Percentiles rank a stretch among this genome's conserved stretches.
Evolutionary conservation across 208 protist species (phyloP).

Genomic region (Acanthamoeba polyphaga): DNA sequence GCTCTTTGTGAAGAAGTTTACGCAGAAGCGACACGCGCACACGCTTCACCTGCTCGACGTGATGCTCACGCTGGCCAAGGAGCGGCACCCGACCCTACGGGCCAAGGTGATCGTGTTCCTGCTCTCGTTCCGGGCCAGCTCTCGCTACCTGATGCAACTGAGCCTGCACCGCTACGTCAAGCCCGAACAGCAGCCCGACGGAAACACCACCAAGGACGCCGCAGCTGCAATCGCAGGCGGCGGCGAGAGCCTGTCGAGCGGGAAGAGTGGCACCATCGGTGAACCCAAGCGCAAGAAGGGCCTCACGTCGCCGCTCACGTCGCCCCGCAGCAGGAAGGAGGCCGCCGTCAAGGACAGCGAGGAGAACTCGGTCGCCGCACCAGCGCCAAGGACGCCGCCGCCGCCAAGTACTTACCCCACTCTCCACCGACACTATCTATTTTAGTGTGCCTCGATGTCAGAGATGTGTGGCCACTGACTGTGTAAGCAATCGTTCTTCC

Average conservation of each 20-base stretch:
- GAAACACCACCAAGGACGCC: no score
- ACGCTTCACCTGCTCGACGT: slow-evolving; percentile 23
- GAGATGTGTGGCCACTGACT: background rate
- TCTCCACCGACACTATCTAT: background rate
- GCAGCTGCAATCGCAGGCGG: background rate
- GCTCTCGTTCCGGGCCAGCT: slow-evolving; percentile 23
- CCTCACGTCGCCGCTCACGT: background rate
- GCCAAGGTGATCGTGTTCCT: slow-evolving; percentile 55
- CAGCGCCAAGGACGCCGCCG: background rate
- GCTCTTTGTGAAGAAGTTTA: slow-evolving; percentile 41
- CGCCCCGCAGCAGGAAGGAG: background rate
- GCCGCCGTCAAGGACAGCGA: background rate
- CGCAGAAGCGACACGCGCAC: slow-evolving; percentile 25
- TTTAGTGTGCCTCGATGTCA: no score
- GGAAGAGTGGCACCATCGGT: background rate
- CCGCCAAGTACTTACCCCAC: background rate
- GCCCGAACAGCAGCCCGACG: background rate
- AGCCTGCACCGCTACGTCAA: slow-evolving; percentile 1
- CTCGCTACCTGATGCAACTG: slow-evolving; percentile 64
- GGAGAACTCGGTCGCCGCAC: background rate
- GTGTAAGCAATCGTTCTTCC: background rate
- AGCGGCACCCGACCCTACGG: slow-evolving; percentile 5
- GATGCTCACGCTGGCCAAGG: slow-evolving; percentile 36
- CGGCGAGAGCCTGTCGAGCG: background rate
- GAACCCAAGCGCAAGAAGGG: background rate